Evolutionary conservation across 1,139 yeast species (phyloP).

Genomic region (Kluyveromyces sp.): DNA sequence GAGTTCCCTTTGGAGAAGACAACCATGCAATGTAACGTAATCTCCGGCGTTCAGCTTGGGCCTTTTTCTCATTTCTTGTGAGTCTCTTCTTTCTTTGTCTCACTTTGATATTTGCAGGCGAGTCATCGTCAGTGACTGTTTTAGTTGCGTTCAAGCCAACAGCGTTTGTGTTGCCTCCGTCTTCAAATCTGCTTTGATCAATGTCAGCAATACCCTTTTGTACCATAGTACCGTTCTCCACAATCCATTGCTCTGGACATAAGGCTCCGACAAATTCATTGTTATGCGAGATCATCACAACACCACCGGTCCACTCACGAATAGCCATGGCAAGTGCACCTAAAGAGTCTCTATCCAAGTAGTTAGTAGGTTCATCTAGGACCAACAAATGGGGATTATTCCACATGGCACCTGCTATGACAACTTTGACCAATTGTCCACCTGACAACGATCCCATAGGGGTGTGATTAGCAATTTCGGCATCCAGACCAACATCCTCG

Average conservation of each 20-base stretch:
- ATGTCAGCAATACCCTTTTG: slow-evolving; percentile 75
- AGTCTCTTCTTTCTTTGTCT: slow-evolving; percentile 89
- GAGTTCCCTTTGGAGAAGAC: slow-evolving; percentile 94
- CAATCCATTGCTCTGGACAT: slow-evolving; percentile 98
- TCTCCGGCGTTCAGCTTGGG: slow-evolving; percentile 89
- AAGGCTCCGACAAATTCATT: slow-evolving; percentile 94
- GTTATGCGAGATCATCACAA: slow-evolving; percentile 96
- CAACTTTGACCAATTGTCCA: slow-evolving; percentile 96
- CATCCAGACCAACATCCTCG: slow-evolving; percentile 94
- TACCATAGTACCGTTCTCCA: slow-evolving; percentile 83
- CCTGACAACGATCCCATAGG: slow-evolving; percentile 96
- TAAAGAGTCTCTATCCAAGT: slow-evolving; percentile 92
- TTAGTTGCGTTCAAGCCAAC: slow-evolving; percentile 36
- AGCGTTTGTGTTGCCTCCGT: slow-evolving; percentile 51
- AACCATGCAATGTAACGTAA: slow-evolving; percentile 92
- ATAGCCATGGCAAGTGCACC: slow-evolving; percentile 97
- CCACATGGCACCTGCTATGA: slow-evolving; percentile 99
- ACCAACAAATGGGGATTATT: slow-evolving; percentile 97
- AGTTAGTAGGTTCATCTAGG: slow-evolving; percentile 96
- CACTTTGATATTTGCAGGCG: slow-evolving; percentile 93
- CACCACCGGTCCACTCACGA: slow-evolving; percentile 98
- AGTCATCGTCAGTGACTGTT: slow-evolving; percentile 57
- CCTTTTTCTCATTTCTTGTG: slow-evolving; percentile 93
- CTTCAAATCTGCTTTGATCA: slow-evolving; percentile 75
- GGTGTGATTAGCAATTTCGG: slow-evolving; percentile 97